Conservation (phyloP, 2,329 filamentous ascomycete genomes). For the Dactylellina drechsleri region DNA sequence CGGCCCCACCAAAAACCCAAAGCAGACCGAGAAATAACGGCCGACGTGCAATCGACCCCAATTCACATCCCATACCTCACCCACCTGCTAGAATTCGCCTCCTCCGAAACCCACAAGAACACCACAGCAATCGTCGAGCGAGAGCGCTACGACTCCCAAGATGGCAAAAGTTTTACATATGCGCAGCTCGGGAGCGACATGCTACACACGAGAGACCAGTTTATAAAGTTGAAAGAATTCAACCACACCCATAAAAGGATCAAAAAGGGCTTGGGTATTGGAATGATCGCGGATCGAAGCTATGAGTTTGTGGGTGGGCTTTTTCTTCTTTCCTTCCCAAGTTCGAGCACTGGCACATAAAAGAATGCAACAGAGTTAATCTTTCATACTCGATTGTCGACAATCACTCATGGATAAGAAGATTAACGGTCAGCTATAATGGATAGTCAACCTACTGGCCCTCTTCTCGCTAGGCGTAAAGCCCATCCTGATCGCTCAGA, state of each 20-base stretch:
- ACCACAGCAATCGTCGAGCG: slow-evolving; percentile 25
- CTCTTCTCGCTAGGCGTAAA: slow-evolving; percentile 33
- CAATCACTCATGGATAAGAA: neutral
- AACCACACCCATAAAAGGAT: neutral
- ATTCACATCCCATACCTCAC: slow-evolving; percentile 24
- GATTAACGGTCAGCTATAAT: neutral
- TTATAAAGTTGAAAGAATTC: neutral
- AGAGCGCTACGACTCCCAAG: slow-evolving; percentile 7
- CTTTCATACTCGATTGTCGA: neutral
- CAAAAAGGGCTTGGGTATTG: slow-evolving; percentile 14
- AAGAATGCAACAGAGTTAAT: neutral
- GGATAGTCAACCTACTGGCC: slow-evolving; percentile 35
- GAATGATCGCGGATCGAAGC: slow-evolving; percentile 45
- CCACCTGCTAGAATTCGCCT: neutral
- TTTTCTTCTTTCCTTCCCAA: slow-evolving; percentile 7
- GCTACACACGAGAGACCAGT: slow-evolving; percentile 11
- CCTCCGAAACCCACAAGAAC: too few species aligned
- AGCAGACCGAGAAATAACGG: too few species aligned
- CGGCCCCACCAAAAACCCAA: too few species aligned
- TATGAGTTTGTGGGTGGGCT: slow-evolving; percentile 55
- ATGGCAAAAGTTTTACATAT: slow-evolving; percentile 11
- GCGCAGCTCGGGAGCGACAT: slow-evolving; percentile 22
- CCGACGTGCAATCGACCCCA: neutral
- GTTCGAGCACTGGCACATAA: too few species aligned
- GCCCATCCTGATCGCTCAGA: slow-evolving; percentile 34